phyloP scores from a whole-genome alignment of 208 protist species.

The Strigomonas galati region DNA sequence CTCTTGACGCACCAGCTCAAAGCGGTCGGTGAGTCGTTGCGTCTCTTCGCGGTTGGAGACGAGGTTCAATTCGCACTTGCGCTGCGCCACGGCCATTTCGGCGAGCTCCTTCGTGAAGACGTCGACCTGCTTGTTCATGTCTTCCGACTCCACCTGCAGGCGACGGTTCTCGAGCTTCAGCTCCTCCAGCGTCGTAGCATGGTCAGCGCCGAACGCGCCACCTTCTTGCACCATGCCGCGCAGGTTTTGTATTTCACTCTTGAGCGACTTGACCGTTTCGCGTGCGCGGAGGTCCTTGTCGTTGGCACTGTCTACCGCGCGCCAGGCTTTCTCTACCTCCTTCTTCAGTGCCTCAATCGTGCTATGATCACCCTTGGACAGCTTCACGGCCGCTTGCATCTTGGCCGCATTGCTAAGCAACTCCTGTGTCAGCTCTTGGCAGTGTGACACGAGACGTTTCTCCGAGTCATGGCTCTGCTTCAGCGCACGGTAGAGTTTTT shows the following conservation, averaged over 20 bases:
- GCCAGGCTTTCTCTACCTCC: slow-evolving; percentile 97
- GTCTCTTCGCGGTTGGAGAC: slow-evolving; percentile 55
- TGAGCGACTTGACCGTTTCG: slow-evolving; percentile 95
- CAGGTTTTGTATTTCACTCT: slow-evolving; percentile 93
- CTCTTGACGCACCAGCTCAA: slow-evolving; percentile 62
- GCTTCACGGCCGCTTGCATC: slow-evolving; percentile 95
- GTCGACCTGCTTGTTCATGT: slow-evolving; percentile 91
- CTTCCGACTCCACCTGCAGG: slow-evolving; percentile 89
- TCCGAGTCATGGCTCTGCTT: slow-evolving; percentile 97
- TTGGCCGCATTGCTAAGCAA: slow-evolving; percentile 97
- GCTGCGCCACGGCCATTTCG: slow-evolving; percentile 44
- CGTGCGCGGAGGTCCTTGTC: slow-evolving; percentile 96
- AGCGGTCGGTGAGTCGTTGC: slow-evolving; percentile 44
- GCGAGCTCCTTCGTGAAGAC: slow-evolving; percentile 55
- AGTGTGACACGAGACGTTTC: slow-evolving; percentile 94
- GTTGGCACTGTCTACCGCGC: slow-evolving; percentile 96
- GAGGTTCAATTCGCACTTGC: slow-evolving; percentile 44
- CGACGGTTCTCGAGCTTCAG: slow-evolving; percentile 94
- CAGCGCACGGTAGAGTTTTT: slow-evolving; percentile 95
- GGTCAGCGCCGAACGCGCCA: slow-evolving; percentile 80
- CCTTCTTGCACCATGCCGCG: slow-evolving; percentile 93
- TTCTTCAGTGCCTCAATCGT: slow-evolving; percentile 96
- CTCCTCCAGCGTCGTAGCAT: slow-evolving; percentile 94
- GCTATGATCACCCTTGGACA: slow-evolving; percentile 96
- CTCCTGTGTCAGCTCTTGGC: slow-evolving; percentile 95